Conservation (phyloP, 2,329 filamentous ascomycete genomes). For the Pezicula neosporulosa region DNA sequence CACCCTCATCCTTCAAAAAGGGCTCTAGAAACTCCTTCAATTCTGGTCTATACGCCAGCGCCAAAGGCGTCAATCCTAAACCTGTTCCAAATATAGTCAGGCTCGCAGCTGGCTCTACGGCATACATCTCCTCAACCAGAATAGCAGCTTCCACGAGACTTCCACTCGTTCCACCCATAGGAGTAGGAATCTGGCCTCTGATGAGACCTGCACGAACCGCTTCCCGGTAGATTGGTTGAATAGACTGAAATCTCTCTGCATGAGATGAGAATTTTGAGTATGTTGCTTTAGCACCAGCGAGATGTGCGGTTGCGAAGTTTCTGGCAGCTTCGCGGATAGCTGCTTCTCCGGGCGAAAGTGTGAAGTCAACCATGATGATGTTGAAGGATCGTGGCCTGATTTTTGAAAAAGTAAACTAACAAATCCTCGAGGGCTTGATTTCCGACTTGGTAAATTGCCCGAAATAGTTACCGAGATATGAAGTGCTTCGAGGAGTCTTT, state of each 20-base stretch:
- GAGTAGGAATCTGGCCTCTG: conserved; percentile 41
- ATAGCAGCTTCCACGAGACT: conserved; percentile 45
- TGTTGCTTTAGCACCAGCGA: conserved; percentile 16
- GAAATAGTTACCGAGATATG: too few relatives aligned
- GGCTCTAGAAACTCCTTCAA: conserved; percentile 41
- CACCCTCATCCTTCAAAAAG: conserved; percentile 40
- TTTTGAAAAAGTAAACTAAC: too few relatives aligned
- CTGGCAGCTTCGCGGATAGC: conserved; percentile 22
- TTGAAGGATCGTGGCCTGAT: not conserved
- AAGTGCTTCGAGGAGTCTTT: too few relatives aligned
- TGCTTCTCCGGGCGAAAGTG: conserved; percentile 24
- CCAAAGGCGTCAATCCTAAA: conserved; percentile 47
- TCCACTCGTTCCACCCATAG: conserved; percentile 40
- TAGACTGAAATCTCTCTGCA: conserved; percentile 42
- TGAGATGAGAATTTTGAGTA: conserved; percentile 21
- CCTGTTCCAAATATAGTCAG: conserved; percentile 50
- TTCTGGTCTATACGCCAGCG: conserved; percentile 38
- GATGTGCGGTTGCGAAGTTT: conserved; percentile 15
- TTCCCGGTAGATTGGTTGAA: conserved; percentile 40
- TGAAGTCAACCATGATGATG: conserved; percentile 28
- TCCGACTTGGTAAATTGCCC: too few relatives aligned
- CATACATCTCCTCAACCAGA: conserved; percentile 49
- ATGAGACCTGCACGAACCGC: conserved; percentile 42
- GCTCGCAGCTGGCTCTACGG: conserved; percentile 44
- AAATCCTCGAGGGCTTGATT: too few relatives aligned